phyloP scores from a whole-genome alignment of 352 stramenopile species.

The Pilasporangium apinafurcum region DNA sequence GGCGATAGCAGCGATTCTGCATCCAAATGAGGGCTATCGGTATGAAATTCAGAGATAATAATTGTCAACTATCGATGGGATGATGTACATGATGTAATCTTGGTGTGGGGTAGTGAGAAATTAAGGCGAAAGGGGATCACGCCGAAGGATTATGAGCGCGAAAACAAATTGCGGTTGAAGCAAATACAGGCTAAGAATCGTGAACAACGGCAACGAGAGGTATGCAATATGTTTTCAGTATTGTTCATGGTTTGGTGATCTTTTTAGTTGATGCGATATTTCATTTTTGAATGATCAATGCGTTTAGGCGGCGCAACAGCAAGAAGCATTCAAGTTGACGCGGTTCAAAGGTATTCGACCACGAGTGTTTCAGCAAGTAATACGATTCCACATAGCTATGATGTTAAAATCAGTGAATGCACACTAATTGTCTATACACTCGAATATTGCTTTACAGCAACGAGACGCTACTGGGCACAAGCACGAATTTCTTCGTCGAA shows the following conservation, averaged over 20 bases:
- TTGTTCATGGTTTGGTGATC: no score
- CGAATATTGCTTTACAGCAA: background rate
- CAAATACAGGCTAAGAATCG: constrained; percentile 53
- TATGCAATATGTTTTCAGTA: constrained; percentile 4
- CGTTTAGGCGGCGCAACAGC: constrained; percentile 21
- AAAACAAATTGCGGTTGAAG: constrained; percentile 61
- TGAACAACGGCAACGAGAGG: constrained; percentile 36
- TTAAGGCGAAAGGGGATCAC: constrained; percentile 40
- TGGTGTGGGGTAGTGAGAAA: constrained; percentile 40
- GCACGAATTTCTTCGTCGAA: constrained; percentile 26
- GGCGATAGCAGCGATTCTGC: constrained; percentile 50
- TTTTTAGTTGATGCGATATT: no score
- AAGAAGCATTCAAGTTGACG: constrained; percentile 56
- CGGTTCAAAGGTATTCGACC: constrained; percentile 54
- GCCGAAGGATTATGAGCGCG: constrained; percentile 54
- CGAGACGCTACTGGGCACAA: constrained; percentile 12
- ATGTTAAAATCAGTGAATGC: background rate
- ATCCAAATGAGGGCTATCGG: constrained; percentile 55
- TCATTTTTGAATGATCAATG: no score
- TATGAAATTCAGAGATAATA: constrained; percentile 14
- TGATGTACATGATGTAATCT: no score
- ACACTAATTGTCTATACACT: background rate
- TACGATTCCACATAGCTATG: constrained; percentile 4
- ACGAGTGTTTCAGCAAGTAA: constrained; percentile 35
- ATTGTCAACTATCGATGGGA: no score